These are phyloP conservation scores for Corylus americana DNA, from an alignment of 306 rosid species.

Conservation along the genomic window DNA sequence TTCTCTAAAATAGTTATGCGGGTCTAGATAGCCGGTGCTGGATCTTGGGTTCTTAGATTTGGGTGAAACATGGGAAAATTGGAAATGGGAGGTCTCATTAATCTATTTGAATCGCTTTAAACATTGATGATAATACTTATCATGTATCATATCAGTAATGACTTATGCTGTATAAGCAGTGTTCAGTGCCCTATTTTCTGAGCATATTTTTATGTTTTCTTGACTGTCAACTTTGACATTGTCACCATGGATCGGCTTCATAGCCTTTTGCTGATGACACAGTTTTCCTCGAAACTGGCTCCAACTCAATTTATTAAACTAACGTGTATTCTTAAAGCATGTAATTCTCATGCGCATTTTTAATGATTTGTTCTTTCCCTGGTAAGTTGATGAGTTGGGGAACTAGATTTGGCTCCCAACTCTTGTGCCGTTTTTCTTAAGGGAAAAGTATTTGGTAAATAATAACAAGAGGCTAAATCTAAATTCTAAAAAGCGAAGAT, in stretches of 20 bases:
- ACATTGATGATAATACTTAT: not conserved
- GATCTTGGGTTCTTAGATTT: not conserved
- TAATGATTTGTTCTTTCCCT: not conserved
- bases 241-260: not conserved
- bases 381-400: not conserved
- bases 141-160: not conserved
- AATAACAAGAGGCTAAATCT: not conserved
- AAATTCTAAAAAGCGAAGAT: not conserved
- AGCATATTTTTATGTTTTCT: not conserved
- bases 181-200: not conserved
- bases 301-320: too few relatives aligned
- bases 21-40: not conserved
- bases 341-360: too few relatives aligned
- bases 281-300: too few relatives aligned
- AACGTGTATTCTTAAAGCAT: too few relatives aligned
- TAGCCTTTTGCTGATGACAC: not conserved
- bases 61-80: not conserved
- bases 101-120: not conserved
- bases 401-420: not conserved
- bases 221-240: not conserved
- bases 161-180: not conserved
- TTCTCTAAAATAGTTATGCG: not conserved
- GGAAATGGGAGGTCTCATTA: not conserved
- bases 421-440: not conserved
- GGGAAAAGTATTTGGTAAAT: not conserved